Base-by-base conservation (phyloP, 2,329 filamentous ascomycete genomes). In the Sarocladiaceae sp. region DNA sequence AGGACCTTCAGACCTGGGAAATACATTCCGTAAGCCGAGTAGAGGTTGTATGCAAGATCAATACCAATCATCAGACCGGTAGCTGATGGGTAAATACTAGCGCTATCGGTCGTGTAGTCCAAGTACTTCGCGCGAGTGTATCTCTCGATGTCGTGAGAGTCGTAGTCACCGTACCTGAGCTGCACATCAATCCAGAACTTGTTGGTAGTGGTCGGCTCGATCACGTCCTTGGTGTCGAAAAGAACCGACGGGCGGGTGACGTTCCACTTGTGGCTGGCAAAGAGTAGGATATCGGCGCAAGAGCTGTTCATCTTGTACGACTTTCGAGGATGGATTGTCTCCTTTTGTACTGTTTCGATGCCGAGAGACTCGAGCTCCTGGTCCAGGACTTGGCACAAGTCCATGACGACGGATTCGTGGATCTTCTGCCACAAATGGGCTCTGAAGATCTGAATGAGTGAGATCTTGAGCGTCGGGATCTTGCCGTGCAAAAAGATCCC, bases 301-400 rank as follows among this genome's bases (percentile, higher is more conserved):
- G 91, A 97, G 58, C 90, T 96, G 74, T 98, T 98, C 93, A 98
- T 98, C 80, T 98, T 98, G 80, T 98, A 98, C 4, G 89, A 96
- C 69, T 98, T 98, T 79, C 93, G 80, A 43, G 93, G 93, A 72
- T 98, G 93, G 48, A 98, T 98, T 0, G 93, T 97, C 70, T 98
- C 93, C 67, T 98, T 98, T 62, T 98, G 93, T 4, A 97, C 93
- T 2, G 89, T 94, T 66, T 98, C 93, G 47, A 98, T 96, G 27
- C 90, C 90, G 3, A 98, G 73, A 24, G 93, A 89, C 64, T 98
- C 93, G 33, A 98, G 71, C 62, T 98, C 93, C 59, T 97, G 91
- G 54, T 98, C 93, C 55, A 98, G 95, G 12, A 98, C 93, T 61
- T 98, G 94, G 55, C 93, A 97, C 58, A 98, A 67, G 73, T 98